Evolutionary conservation across 306 rosid species (phyloP).

Genomic region (Rubus parviflorus): DNA sequence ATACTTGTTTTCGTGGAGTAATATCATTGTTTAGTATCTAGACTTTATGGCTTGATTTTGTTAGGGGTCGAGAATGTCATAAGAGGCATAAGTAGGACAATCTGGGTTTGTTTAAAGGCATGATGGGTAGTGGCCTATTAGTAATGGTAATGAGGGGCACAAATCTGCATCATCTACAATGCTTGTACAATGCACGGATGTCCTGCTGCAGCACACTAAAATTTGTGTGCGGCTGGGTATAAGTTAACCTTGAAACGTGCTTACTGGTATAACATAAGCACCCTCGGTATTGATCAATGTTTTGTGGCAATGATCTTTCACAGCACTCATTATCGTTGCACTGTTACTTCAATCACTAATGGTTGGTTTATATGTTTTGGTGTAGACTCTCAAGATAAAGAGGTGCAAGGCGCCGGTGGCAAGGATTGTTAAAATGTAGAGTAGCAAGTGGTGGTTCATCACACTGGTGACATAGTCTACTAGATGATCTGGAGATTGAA

Average conservation of each 20-base stretch:
- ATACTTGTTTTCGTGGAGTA: neutral
- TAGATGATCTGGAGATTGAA: conserved; percentile 14
- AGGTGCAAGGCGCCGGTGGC: neutral
- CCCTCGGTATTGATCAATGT: neutral
- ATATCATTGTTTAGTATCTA: neutral
- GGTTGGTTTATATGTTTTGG: conserved; percentile 24
- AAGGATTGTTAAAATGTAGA: conserved; percentile 29
- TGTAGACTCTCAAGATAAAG: conserved; percentile 23
- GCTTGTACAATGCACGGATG: neutral
- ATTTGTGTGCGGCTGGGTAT: neutral
- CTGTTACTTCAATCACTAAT: conserved; percentile 21
- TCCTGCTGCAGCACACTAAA: neutral
- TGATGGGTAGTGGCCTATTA: neutral
- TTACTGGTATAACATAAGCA: neutral
- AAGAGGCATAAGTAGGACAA: neutral
- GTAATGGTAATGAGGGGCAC: neutral
- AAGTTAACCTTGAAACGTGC: neutral
- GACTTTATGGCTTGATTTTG: neutral
- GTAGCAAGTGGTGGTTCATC: conserved; percentile 24
- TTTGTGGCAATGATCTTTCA: neutral
- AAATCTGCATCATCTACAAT: neutral
- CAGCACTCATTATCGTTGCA: neutral
- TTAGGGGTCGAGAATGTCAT: neutral
- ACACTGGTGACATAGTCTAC: conserved; percentile 15
- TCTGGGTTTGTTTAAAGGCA: neutral